phyloP scores from a whole-genome alignment of 1,139 yeast species.

The Neolecta irregularis region DNA sequence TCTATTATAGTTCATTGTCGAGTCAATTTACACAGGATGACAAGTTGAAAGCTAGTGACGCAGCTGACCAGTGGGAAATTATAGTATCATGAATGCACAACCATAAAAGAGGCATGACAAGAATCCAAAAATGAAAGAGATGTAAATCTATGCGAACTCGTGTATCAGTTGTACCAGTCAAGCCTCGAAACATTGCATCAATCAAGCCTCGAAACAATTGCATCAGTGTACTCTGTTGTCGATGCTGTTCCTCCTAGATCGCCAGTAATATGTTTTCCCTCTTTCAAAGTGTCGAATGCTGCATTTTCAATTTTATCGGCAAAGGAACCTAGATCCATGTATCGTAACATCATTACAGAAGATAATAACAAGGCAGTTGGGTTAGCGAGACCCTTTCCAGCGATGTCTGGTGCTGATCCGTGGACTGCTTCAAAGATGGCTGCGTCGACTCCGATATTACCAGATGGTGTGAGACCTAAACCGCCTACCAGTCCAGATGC shows the following conservation, averaged over 20 bases:
- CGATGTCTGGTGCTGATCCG: slow-evolving; percentile 89
- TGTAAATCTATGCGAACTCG: no score
- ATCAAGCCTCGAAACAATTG: slow-evolving; percentile 34
- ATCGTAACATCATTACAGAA: slow-evolving; percentile 97
- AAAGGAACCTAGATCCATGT: slow-evolving; percentile 70
- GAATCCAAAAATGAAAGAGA: no score
- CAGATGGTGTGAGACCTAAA: slow-evolving; percentile 94
- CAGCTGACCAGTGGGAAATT: no score
- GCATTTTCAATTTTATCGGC: slow-evolving; percentile 81
- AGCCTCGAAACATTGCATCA: no score
- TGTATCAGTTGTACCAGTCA: no score
- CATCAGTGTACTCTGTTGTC: slow-evolving; percentile 79
- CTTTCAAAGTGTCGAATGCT: slow-evolving; percentile 81
- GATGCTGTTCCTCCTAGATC: slow-evolving; percentile 90
- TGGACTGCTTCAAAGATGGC: slow-evolving; percentile 98
- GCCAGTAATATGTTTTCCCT: slow-evolving; percentile 89
- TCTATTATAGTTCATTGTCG: no score
- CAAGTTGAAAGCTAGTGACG: no score
- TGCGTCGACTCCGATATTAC: slow-evolving; percentile 96
- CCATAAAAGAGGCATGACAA: no score
- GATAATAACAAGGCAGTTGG: slow-evolving; percentile 94
- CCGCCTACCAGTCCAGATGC: slow-evolving; percentile 97
- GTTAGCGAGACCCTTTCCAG: slow-evolving; percentile 89
- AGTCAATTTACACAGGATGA: no score
- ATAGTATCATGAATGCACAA: no score